A percentile compares a stretch with the other conserved stretches of the same genome.
phyloP scores from a whole-genome alignment of 768 basidiomycete genomes.

The Suillus cothurnatus region DNA sequence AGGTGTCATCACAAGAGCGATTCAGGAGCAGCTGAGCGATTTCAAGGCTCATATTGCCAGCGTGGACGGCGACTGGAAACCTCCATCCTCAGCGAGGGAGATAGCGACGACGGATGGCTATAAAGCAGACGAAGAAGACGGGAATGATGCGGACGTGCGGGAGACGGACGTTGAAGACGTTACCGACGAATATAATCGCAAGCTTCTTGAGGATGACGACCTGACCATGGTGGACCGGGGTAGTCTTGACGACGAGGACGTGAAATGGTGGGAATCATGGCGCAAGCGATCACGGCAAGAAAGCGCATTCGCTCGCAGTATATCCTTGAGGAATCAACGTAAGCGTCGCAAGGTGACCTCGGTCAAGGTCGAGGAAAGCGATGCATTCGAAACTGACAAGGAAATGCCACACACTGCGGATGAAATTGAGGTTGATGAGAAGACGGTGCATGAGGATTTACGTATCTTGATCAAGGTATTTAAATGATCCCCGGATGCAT shows the following conservation, averaged over 20 bases:
- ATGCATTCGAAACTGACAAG: constrained; percentile 32
- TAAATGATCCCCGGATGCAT: constrained; percentile 24
- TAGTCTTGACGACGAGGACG: constrained; percentile 48
- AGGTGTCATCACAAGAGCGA: constrained; percentile 70
- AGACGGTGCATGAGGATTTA: constrained; percentile 78
- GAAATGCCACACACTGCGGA: constrained; percentile 57
- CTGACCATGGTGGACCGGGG: constrained; percentile 36
- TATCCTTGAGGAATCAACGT: constrained; percentile 33
- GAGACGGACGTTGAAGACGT: constrained; percentile 14
- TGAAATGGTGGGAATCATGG: constrained; percentile 75
- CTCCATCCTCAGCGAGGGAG: constrained; percentile 22
- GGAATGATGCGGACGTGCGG: constrained; percentile 21
- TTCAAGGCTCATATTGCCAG: constrained; percentile 67
- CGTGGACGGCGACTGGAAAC: constrained; percentile 48
- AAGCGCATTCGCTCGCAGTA: constrained; percentile 26
- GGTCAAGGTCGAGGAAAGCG: constrained; percentile 27
- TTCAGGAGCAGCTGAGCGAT: constrained; percentile 87
- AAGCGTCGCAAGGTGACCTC: constrained; percentile 45
- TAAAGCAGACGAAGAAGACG: constrained; percentile 29
- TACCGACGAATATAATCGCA: constrained; percentile 26
- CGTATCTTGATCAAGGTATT: constrained; percentile 87
- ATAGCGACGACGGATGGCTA: constrained; percentile 24
- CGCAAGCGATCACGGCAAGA: constrained; percentile 48
- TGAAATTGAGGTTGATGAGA: constrained; percentile 67
- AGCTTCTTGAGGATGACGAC: constrained; percentile 27